Conservation (phyloP, 202 grass and related monocot species). For the Carex sylvatica region DNA sequence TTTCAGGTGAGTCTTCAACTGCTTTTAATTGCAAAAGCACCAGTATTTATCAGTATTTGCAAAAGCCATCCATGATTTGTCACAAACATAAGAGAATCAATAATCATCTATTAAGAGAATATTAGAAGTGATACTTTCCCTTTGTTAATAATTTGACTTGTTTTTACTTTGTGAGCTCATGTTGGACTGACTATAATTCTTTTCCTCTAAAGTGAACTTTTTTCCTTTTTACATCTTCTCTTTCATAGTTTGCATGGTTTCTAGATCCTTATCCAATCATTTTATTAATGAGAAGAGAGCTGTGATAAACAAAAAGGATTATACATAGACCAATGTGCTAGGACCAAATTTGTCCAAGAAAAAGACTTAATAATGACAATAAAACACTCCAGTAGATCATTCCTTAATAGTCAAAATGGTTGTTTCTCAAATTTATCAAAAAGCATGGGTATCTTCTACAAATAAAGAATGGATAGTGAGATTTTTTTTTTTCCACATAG, state of each 20-base stretch:
- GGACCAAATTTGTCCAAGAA: background rate
- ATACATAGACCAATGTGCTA: background rate
- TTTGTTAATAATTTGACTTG: background rate
- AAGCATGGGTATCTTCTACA: background rate
- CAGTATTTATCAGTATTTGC: constrained; percentile 13
- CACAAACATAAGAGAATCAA: background rate
- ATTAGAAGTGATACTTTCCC: background rate
- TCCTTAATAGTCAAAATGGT: background rate
- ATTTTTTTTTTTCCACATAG: background rate
- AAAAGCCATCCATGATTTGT: constrained; percentile 13
- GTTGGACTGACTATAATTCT: background rate
- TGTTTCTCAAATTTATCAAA: background rate
- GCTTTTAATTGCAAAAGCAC: constrained; percentile 12
- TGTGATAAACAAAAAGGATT: no score
- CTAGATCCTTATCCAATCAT: background rate
- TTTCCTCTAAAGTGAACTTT: background rate
- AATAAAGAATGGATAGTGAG: background rate
- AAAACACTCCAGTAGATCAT: background rate
- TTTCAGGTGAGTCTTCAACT: constrained; percentile 66
- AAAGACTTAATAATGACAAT: background rate
- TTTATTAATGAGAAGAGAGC: background rate
- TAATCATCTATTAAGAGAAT: background rate
- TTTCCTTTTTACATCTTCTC: background rate
- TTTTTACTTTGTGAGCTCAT: background rate
- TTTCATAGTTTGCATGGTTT: background rate